A percentile compares a stretch with the other conserved stretches of the same genome.
Conservation (phyloP, 148 eudicot genomes). For the Rhododendron henanense region DNA sequence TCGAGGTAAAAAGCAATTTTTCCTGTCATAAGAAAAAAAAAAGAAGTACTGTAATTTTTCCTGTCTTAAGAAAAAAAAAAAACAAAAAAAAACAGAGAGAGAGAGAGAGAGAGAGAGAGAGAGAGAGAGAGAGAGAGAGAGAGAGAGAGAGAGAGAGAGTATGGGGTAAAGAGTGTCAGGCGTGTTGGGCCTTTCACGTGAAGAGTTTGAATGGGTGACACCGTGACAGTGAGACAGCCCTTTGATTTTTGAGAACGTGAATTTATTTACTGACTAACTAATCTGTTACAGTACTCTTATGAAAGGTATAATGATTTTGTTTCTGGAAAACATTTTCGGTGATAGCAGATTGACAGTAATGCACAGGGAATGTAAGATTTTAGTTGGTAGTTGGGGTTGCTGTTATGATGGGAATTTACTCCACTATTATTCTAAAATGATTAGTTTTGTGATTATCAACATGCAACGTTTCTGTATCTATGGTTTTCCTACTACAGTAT, state of each 20-base stretch:
- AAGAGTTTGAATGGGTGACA: conserved; percentile 31
- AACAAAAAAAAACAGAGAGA: not conserved
- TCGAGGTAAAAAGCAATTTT: too few relatives aligned
- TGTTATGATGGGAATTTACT: conserved; percentile 39
- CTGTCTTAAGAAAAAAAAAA: too few relatives aligned
- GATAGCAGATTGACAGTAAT: not conserved
- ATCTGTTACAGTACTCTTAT: conserved; percentile 12
- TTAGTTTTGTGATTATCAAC: conserved; percentile 39
- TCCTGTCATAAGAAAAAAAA: too few relatives aligned
- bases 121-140: not conserved
- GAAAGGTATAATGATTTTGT: conserved; percentile 41
- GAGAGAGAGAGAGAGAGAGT: conserved; percentile 21
- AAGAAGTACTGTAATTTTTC: too few relatives aligned
- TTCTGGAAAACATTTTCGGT: conserved; percentile 4
- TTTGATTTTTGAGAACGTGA: conserved; percentile 22
- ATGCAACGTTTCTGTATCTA: not conserved
- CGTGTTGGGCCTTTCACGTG: conserved; percentile 43
- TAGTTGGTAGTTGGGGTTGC: not conserved
- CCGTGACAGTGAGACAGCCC: conserved; percentile 21
- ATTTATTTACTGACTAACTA: not conserved
- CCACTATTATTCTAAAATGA: conserved; percentile 52
- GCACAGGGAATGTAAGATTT: conserved; percentile 1
- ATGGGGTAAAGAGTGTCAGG: conserved; percentile 37
- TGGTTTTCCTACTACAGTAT: not conserved
- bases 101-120: conserved; percentile 19